Evolutionary conservation across 305 asterid species (phyloP).

Genomic region (Ajuga reptans): DNA sequence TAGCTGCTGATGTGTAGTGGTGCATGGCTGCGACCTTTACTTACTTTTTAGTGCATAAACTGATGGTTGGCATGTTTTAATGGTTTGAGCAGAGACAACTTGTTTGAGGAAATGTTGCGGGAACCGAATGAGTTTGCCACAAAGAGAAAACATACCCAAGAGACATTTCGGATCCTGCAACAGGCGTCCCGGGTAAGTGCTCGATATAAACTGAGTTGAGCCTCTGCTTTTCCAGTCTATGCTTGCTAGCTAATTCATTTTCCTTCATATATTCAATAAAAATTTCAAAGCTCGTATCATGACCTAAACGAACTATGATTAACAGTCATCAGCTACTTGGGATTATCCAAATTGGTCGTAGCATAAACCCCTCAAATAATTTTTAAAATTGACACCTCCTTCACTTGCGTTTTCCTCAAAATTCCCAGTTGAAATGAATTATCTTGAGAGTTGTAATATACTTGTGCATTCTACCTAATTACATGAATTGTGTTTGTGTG

Average conservation of each 20-base stretch:
- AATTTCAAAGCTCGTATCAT: not conserved
- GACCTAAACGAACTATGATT: not conserved
- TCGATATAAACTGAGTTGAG: not conserved
- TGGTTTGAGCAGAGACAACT: slow-evolving; percentile 51
- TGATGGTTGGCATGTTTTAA: slow-evolving; percentile 12
- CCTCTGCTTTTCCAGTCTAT: not conserved
- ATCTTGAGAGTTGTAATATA: not conserved
- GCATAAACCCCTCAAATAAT: not conserved
- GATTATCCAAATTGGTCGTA: not conserved
- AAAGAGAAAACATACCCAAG: slow-evolving; percentile 72
- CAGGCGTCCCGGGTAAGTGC: slow-evolving; percentile 73
- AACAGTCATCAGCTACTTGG: no score
- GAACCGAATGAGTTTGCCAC: slow-evolving; percentile 73
- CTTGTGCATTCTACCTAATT: not conserved
- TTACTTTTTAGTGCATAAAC: not conserved
- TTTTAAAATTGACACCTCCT: not conserved
- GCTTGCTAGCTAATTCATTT: not conserved
- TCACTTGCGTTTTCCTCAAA: not conserved
- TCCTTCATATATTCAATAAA: not conserved
- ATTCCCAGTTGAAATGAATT: not conserved
- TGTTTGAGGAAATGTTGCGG: slow-evolving; percentile 72
- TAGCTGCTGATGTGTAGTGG: not conserved
- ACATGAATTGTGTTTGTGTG: not conserved
- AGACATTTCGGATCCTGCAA: slow-evolving; percentile 62
- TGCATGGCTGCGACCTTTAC: not conserved